Evolutionary conservation across 1,284 basidiomycete species (phyloP).

Genomic region (Pholiota adiposa): DNA sequence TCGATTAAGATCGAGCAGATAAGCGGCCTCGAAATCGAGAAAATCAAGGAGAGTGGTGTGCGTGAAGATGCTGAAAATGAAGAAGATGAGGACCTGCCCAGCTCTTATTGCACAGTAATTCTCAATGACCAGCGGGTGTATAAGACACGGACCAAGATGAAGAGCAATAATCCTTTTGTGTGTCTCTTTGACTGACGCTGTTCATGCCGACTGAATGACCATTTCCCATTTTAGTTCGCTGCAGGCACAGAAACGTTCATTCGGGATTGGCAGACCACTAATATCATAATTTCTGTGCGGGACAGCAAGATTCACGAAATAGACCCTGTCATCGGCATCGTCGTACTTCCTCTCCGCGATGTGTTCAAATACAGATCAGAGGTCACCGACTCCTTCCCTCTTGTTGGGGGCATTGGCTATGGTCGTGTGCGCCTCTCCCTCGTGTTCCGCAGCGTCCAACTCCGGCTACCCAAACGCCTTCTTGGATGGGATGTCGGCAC

Average conservation of each 20-base stretch:
- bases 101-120: slow-evolving; percentile 49
- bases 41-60: slow-evolving; percentile 49
- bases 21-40: slow-evolving; percentile 38
- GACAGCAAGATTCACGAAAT: slow-evolving; percentile 65
- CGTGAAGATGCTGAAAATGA: slow-evolving; percentile 50
- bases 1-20: slow-evolving; percentile 51
- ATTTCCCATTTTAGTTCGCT: slow-evolving; percentile 55
- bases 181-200: slow-evolving; percentile 20
- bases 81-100: slow-evolving; percentile 58
- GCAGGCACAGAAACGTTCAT: slow-evolving; percentile 78
- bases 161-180: slow-evolving; percentile 72
- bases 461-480: slow-evolving; percentile 61
- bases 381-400: slow-evolving; percentile 54
- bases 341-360: slow-evolving; percentile 52
- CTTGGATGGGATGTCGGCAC: slow-evolving; percentile 82
- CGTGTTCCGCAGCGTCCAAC: slow-evolving; percentile 66
- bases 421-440: slow-evolving; percentile 62
- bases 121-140: slow-evolving; percentile 47
- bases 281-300: slow-evolving; percentile 71
- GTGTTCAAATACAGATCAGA: slow-evolving; percentile 53
- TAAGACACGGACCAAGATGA: too few relatives aligned
- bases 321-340: slow-evolving; percentile 78
- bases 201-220: too few relatives aligned
- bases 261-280: slow-evolving; percentile 67
- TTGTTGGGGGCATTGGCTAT: slow-evolving; percentile 70